phyloP scores from a whole-genome alignment of 106 monocot species.

The Hemerocallis citrina region DNA sequence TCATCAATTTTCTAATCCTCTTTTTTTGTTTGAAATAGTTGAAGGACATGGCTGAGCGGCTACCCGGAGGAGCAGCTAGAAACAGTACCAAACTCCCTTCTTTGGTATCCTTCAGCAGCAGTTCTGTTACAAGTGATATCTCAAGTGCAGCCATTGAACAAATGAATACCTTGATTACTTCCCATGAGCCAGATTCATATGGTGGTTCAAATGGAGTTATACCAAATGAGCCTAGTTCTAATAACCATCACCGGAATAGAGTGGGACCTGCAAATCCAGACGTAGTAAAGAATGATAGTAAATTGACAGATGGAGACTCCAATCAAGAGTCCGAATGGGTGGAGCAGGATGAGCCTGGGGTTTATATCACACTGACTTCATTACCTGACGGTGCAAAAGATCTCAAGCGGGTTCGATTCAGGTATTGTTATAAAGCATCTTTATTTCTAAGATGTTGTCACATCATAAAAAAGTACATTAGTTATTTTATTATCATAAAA shows the following conservation, averaged over 20 bases:
- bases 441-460: too few species aligned
- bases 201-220: slow-evolving; percentile 23
- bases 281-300: slow-evolving; percentile 41
- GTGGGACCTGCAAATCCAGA: slow-evolving; percentile 5
- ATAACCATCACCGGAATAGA: slow-evolving; percentile 7
- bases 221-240: slow-evolving; percentile 32
- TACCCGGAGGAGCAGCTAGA: slow-evolving; percentile 65
- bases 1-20: neutral
- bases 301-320: slow-evolving; percentile 30
- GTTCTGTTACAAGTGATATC: slow-evolving; percentile 37
- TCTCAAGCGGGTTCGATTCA: slow-evolving; percentile 95
- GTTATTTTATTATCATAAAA: too few species aligned
- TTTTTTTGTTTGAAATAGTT: slow-evolving; percentile 35
- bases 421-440: slow-evolving; percentile 33
- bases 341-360: slow-evolving; percentile 96
- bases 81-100: slow-evolving; percentile 46
- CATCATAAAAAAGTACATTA: too few species aligned
- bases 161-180: slow-evolving; percentile 14
- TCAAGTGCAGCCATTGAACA: slow-evolving; percentile 36
- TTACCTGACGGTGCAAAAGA: slow-evolving; percentile 76
- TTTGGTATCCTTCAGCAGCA: slow-evolving; percentile 29
- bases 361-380: slow-evolving; percentile 86
- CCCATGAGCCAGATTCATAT: slow-evolving; percentile 43
- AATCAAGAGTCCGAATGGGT: slow-evolving; percentile 84
- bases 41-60: slow-evolving; percentile 92